Evolutionary conservation across 2,329 filamentous ascomycete species (phyloP), one percentile per base, ranked within the genome.

Genomic region (Diaporthe vexans): DNA sequence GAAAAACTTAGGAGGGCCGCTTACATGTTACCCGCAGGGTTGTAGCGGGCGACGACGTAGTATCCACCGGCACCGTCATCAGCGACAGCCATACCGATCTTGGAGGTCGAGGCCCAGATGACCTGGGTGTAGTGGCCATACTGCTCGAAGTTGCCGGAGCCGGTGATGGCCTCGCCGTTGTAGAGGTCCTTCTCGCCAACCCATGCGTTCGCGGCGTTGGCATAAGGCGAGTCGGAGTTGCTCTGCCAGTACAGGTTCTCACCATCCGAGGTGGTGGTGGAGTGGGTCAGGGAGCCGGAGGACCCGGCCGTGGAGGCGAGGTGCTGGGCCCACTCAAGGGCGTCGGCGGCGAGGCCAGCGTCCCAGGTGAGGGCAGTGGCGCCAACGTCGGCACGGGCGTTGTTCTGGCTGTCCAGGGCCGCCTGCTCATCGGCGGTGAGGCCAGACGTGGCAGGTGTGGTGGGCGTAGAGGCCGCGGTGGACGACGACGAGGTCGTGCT

Each of bases 101-200:
- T 65, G 33, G 75, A 77, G 19, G 77, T 78, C 10, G 72, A 68
- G 29, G 58, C 37, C 77, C 77, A 78, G 68, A 78, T 75, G 35
- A 77, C 61, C 71, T 78, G 77, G 19, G 77, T 78, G 71, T 78
- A 78, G 72, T 78, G 77, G 10, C 77, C 77, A 37, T 77, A 78
- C 29, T 52, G 51, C 40, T 71, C 70, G n/a, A 77, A 76, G 37
- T 73, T 67, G 6, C 76, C 74, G 48, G 74, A 35, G 21, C 67
- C 68, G 9, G 69, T 59, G 43, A 78, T 78, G 26, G 72, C 71
- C 74, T 77, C 76, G 5, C 75, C 74, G 52, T 74, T 72, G 67
- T 78, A 78, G 15, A 65, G 59, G 46, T 56, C 46, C 74, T 73
- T 74, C 74, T 78, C 77, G 4, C 70, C 75, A 0, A 77, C 67